phyloP scores from a whole-genome alignment of 1,139 yeast genomes.

The Pichia sp. region DNA sequence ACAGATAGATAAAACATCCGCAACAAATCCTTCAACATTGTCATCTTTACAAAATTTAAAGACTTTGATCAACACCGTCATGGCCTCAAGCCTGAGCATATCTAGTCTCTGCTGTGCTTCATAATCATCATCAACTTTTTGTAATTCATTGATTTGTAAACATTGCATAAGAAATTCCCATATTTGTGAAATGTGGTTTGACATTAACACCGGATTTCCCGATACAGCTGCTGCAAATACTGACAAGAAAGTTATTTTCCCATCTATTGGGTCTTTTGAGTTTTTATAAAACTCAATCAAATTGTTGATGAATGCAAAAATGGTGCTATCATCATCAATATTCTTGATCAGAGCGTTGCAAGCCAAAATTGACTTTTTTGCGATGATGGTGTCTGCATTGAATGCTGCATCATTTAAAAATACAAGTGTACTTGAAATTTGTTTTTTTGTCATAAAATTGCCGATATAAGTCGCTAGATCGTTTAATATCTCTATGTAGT shows the following conservation, averaged over 20 bases:
- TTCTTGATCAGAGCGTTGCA: constrained; percentile 46
- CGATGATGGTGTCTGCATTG: constrained; percentile 44
- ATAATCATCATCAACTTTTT: constrained; percentile 29
- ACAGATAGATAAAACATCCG: constrained; percentile 37
- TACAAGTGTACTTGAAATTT: constrained; percentile 38
- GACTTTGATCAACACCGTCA: constrained; percentile 40
- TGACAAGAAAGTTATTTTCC: constrained; percentile 23
- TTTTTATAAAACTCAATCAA: not conserved
- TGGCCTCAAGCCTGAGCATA: constrained; percentile 48
- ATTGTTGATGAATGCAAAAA: constrained; percentile 2
- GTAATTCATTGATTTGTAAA: constrained; percentile 33
- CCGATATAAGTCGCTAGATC: constrained; percentile 60
- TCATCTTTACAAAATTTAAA: constrained; percentile 30
- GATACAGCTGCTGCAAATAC: constrained; percentile 31
- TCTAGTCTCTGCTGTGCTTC: constrained; percentile 41
- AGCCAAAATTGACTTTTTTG: constrained; percentile 54
- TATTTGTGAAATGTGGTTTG: constrained; percentile 20
- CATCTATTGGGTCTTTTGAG: constrained; percentile 9
- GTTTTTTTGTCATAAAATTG: constrained; percentile 40
- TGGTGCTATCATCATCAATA: constrained; percentile 30
- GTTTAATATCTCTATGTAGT: constrained; percentile 59
- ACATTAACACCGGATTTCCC: constrained; percentile 28
- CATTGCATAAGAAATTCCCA: constrained; percentile 29
- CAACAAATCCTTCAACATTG: constrained; percentile 30
- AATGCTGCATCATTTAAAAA: constrained; percentile 42